These are phyloP conservation scores for Suhomyces maxii DNA, from an alignment of 1,139 yeast species.

Conservation along the genomic window DNA sequence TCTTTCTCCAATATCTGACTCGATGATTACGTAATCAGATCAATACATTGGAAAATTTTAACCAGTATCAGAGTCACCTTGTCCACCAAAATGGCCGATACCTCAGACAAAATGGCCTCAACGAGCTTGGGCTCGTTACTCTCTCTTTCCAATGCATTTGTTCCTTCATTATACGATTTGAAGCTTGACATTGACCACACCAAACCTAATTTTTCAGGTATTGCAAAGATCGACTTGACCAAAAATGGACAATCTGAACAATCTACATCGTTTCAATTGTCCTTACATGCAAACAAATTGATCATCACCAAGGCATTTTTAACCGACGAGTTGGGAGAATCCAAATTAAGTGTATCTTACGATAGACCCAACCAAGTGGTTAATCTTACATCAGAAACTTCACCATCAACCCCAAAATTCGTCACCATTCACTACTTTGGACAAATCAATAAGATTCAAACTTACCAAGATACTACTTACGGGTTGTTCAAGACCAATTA, in stretches of 20 bases:
- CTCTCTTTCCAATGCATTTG: constrained; percentile 30
- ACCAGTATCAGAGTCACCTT: neutral
- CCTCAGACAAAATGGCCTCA: neutral
- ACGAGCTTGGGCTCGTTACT: constrained; percentile 13
- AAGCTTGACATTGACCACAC: constrained; percentile 43
- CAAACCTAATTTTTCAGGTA: constrained; percentile 59
- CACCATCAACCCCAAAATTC: constrained; percentile 1
- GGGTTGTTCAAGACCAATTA: constrained; percentile 73
- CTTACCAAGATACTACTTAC: constrained; percentile 55
- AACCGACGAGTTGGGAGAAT: constrained; percentile 1
- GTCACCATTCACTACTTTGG: constrained; percentile 45
- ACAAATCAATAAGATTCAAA: constrained; percentile 53
- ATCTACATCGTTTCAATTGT: constrained; percentile 21
- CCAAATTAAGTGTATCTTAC: constrained; percentile 25
- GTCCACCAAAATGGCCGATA: constrained; percentile 1
- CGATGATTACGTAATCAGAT: neutral
- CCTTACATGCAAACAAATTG: constrained; percentile 43
- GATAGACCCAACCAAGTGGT: constrained; percentile 42
- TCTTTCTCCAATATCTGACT: neutral
- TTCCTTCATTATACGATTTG: constrained; percentile 48
- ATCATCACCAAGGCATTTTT: constrained; percentile 31
- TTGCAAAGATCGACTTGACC: constrained; percentile 33
- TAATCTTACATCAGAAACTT: constrained; percentile 16
- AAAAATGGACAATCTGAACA: constrained; percentile 25
- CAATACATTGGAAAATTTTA: constrained; percentile 3